phyloP scores from a whole-genome alignment of 768 basidiomycete genomes.

The Calocybe gangraenosa region DNA sequence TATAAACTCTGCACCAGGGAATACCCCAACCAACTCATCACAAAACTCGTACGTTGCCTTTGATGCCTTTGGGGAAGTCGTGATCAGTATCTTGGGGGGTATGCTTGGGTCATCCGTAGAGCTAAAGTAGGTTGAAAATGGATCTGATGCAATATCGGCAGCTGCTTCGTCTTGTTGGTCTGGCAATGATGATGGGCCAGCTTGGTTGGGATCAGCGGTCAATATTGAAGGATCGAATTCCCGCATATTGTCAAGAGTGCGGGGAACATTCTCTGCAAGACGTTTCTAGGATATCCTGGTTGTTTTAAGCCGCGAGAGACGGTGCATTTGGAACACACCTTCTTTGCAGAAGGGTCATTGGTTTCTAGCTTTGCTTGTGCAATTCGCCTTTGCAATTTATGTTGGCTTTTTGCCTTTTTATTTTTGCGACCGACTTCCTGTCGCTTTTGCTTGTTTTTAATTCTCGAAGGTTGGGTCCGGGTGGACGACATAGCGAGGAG shows the following conservation, averaged over 20 bases:
- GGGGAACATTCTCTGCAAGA: conserved; percentile 78
- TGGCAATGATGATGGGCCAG: conserved; percentile 30
- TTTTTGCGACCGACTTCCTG: conserved; percentile 69
- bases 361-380: conserved; percentile 75
- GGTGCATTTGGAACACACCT: conserved; percentile 29
- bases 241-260: conserved; percentile 90
- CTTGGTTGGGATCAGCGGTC: conserved; percentile 44
- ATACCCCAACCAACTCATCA: conserved; percentile 84
- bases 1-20: conserved; percentile 90
- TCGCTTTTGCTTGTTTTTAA: conserved; percentile 87
- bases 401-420: conserved; percentile 75
- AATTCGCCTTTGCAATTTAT: conserved; percentile 76
- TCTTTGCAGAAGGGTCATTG: conserved; percentile 71
- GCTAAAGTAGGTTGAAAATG: conserved; percentile 75
- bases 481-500: conserved; percentile 43
- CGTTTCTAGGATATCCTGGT: conserved; percentile 56
- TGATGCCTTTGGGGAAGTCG: conserved; percentile 87
- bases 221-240: conserved; percentile 74
- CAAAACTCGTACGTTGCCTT: conserved; percentile 89
- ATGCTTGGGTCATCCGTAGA: conserved; percentile 60
- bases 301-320: background rate
- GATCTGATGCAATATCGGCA: conserved; percentile 68
- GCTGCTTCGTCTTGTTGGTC: conserved; percentile 54
- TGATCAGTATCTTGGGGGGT: conserved; percentile 86
- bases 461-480: conserved; percentile 60